Base-by-base conservation (phyloP, 768 basidiomycete genomes). In the Mycena galopus region DNA sequence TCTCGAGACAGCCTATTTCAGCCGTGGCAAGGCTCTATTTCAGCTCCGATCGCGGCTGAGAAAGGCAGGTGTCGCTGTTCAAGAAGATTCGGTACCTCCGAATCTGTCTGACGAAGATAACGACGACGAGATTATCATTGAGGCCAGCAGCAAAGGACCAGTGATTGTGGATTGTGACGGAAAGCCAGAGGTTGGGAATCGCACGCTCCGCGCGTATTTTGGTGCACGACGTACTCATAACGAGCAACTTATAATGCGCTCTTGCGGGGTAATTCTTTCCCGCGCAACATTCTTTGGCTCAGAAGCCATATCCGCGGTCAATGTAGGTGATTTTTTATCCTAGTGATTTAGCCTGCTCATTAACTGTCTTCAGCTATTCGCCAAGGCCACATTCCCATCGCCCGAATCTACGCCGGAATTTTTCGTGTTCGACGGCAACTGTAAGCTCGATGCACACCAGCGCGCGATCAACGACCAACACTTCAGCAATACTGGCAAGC, bases 201-300 rank as follows among this genome's bases (percentile, higher is more conserved):
- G 37, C 0, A 74, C 63, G 42, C 29, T 76, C 8, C 44, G 62
- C 4, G 75, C 75, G 12, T 42, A 53, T 21, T 80, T 80, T 65
- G 63, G 70, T 0, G 63, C 67, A 27, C 39, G 74, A 30, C 37
- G 73, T 5, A 80, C 76, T 6, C 75, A 76, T 29, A 75, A 75
- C 55, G 74, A 73, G 53, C 74, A 73, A 53, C 42, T 72, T 0
- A 53, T 69, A 4, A 65, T 75, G 56, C 42, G 60, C 2, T 12
- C 74, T 5, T 75, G 74, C 33, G 68, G 74, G 1, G 59, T 73
- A 12, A 75, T 75, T 21, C 39, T 62, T 25, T 67, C 62, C 1
- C 67, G 60, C 9, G 67, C 68, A 1, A 69, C 74, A 4, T 29
- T 73, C 2, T 75, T 50, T 25, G 72, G 67, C 5, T 67, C 74